A percentile compares a stretch with the other conserved stretches of the same genome.
phyloP scores from a whole-genome alignment of 768 basidiomycete species.

The Kondoa malvinella region DNA sequence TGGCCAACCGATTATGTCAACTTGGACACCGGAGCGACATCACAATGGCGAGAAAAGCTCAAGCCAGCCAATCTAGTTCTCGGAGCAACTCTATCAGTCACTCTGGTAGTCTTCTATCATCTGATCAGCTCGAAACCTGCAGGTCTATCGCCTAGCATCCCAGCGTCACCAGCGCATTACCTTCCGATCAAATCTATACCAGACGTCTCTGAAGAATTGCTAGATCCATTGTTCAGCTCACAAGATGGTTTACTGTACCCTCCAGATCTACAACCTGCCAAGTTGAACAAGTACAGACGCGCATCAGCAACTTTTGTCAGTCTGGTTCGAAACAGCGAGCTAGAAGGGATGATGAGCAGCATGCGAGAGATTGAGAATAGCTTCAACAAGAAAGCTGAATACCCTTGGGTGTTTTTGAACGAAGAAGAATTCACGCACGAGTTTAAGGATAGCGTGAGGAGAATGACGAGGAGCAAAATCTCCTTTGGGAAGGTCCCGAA shows the following conservation, averaged over 20 bases:
- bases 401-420: slow-evolving; percentile 37
- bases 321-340: slow-evolving; percentile 23
- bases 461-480: slow-evolving; percentile 23
- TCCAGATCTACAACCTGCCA: slow-evolving; percentile 22
- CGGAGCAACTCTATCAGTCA: too few species aligned
- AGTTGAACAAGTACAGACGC: slow-evolving; percentile 23
- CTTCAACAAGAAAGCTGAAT: slow-evolving; percentile 56
- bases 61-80: too few species aligned
- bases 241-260: slow-evolving; percentile 5
- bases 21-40: too few species aligned
- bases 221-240: not conserved
- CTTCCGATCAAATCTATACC: not conserved
- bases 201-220: not conserved
- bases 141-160: not conserved
- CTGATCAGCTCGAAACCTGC: too few species aligned
- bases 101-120: too few species aligned
- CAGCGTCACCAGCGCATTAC: not conserved
- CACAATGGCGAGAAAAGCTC: too few species aligned
- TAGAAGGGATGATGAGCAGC: slow-evolving; percentile 33
- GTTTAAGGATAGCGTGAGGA: slow-evolving; percentile 40
- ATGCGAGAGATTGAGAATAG: slow-evolving; percentile 67
- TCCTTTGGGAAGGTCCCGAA: slow-evolving; percentile 41
- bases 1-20: too few species aligned
- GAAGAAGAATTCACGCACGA: slow-evolving; percentile 58
- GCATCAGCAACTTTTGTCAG: slow-evolving; percentile 22